Base-by-base conservation (phyloP, 2,329 filamentous ascomycete genomes). In the Fusarium musae region DNA sequence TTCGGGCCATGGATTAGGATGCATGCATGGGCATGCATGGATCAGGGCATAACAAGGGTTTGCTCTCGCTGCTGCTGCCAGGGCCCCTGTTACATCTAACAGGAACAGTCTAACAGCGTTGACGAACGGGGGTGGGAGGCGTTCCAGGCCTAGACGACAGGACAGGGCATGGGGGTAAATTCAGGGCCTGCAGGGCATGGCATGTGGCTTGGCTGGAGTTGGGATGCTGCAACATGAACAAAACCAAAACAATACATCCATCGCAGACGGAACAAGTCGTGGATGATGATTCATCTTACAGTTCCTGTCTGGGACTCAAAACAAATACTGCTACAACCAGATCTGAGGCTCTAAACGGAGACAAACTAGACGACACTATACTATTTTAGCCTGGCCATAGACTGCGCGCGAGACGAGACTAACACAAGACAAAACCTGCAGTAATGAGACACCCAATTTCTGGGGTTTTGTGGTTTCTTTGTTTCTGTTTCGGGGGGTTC, bases 1-100 rank as follows among this genome's bases (percentile, higher is more conserved):
- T 75, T 75, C 71, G 72, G 72, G 59, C 72, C 64, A 74, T 72
- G 69, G 63, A 72, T 59, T 30, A 30, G 64, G 50, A 74, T 72
- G 52, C 37, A 61, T 34, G 59, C 36, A 37, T 37, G 36, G 9
- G 59, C 69, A 72, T 59, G 46, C 37, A 61, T 56, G 59, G 49
- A 52, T 46, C 32, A 47, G 42, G 60, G 43, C 42, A 66, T 53
- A 56, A 23, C 30, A 58, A 53, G 61, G 50, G 50, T 54, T 54
- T 54, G 50, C 26, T 42, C 50, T 19, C 36, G 16, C 30, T 44
- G 36, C 6, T 46, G 23, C 36, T 61, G 58, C 59, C 52, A 72
- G 60, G 60, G 70, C 63, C 59, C 69, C 44, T 53, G 68, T 69
- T 65, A 52, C 63, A 72, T 72, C 68, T 72, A 69, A 59, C 56